Evolutionary conservation across 257 asterid genomes (phyloP), one percentile per base, ranked within the genome.

Genomic region (Penstemon barbatus): DNA sequence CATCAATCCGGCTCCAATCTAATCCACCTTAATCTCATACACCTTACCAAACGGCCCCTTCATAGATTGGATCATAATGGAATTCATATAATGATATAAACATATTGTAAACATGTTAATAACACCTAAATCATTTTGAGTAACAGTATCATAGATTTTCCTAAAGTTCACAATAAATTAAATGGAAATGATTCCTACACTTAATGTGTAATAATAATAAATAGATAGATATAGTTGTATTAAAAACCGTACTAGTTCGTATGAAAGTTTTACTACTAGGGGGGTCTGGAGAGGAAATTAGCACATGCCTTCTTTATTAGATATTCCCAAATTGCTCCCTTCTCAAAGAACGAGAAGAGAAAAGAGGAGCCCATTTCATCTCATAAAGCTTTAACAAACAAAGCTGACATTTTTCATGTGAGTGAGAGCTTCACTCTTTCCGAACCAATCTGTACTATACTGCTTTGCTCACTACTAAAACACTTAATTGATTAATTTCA

Each of bases 281-380:
- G 3, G 13, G 39, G 41, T 41, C 49, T 42, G 36, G 6, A 12
- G 4, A 12, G 44, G 61, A 71, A 66, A 48, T 3, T 6, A 53
- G 75, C 83, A 78, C 82, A 74, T 78, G 83, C 69, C 19, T n/a
- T 58, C 70, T 66, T 75, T 45, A 75, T 57, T 75, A 68, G 56
- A 66, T 65, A 75, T 61, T 54, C 74, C 75, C 65, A 62, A 69
- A 68, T 69, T 73, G 71, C 71, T 75, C 50, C 74, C 36, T 49
- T 46, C 59, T 53, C 52, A 50, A 57, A 10, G 11, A 60, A 63
- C 66, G 63, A 6, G 42, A 61, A 12, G 18, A 55, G 7, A 44
- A 15, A 15, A 53, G 19, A 57, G 36, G 41, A 65, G 19, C 65
- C 44, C 60, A 60, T 36, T 69, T 49, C 57, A 13, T 53, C 59